These are phyloP conservation scores for Chenopodium formosanum DNA, from an alignment of 148 eudicot species.

Conservation along the genomic window DNA sequence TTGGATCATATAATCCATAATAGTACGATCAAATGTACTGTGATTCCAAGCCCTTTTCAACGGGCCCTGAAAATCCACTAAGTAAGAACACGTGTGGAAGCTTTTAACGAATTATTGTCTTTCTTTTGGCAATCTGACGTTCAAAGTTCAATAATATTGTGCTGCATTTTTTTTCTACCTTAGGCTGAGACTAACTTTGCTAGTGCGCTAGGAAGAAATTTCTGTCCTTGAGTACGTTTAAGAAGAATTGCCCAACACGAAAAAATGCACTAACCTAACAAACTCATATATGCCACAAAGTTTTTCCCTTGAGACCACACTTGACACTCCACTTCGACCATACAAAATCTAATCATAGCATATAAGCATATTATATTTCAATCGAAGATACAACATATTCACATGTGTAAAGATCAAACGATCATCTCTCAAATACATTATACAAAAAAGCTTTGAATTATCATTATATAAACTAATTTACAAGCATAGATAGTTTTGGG, in stretches of 20 bases:
- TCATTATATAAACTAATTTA: no score
- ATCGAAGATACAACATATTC: no score
- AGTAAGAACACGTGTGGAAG: slow-evolving; percentile 6
- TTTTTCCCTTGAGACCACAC: background rate
- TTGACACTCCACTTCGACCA: no score
- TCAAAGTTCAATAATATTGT: background rate
- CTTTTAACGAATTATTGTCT: background rate
- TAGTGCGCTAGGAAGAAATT: background rate
- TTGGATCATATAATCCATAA: slow-evolving; percentile 3
- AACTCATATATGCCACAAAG: no score
- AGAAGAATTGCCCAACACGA: background rate
- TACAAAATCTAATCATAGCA: no score
- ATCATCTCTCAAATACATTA: no score
- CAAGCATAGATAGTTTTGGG: no score
- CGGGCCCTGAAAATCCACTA: background rate
- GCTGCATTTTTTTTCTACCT: no score
- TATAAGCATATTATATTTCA: no score
- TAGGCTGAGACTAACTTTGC: background rate
- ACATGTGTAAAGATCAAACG: no score
- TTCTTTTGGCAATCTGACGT: background rate
- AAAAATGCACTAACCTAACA: background rate
- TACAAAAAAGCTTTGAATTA: no score
- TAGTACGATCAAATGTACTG: slow-evolving; percentile 25
- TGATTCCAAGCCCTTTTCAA: background rate
- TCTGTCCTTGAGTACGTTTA: background rate